Percentiles rank a stretch among this genome's conserved stretches.
Evolutionary conservation across 495 filamentous ascomycete genomes (phyloP).

Genomic region (Penicillium robsamsonii): DNA sequence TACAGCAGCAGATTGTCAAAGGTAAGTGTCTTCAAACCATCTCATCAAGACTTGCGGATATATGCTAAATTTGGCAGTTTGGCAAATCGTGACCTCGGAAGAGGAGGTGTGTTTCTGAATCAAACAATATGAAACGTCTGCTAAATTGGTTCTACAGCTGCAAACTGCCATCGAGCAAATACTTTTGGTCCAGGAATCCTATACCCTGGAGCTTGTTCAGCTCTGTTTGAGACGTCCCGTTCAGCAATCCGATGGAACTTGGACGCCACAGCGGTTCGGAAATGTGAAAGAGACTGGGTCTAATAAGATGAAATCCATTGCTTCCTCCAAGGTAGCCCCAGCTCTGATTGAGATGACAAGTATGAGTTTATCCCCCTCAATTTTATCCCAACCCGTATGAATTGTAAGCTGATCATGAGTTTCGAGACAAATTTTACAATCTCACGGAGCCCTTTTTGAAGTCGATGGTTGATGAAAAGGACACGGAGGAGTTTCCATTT

Average conservation of each 20-base stretch:
- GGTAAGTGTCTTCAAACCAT: conserved; percentile 13
- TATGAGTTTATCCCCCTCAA: neutral
- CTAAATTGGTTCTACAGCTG: conserved; percentile 6
- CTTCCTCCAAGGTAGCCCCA: conserved; percentile 8
- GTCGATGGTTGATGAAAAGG: conserved; percentile 12
- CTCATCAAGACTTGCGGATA: neutral
- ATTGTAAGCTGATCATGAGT: neutral
- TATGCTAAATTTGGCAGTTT: conserved; percentile 8
- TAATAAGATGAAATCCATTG: neutral
- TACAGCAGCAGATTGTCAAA: conserved; percentile 25
- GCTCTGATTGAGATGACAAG: conserved; percentile 27
- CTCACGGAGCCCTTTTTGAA: conserved; percentile 36
- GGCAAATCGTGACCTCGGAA: conserved; percentile 12
- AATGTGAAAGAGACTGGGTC: conserved; percentile 2
- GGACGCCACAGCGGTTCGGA: conserved; percentile 7
- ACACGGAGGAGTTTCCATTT: conserved; percentile 36
- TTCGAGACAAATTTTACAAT: conserved; percentile 37
- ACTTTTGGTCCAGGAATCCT: conserved; percentile 17
- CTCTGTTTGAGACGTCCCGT: conserved; percentile 14
- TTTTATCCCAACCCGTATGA: too few relatives aligned
- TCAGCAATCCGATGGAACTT: conserved; percentile 12
- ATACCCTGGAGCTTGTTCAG: conserved; percentile 9
- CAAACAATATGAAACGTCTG: neutral
- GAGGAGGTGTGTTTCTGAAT: conserved; percentile 5
- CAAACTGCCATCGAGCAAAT: conserved; percentile 13